Evolutionary conservation across 2,329 filamentous ascomycete genomes (phyloP), one percentile per base, ranked within the genome.

Genomic region (Juglanconis oblonga): DNA sequence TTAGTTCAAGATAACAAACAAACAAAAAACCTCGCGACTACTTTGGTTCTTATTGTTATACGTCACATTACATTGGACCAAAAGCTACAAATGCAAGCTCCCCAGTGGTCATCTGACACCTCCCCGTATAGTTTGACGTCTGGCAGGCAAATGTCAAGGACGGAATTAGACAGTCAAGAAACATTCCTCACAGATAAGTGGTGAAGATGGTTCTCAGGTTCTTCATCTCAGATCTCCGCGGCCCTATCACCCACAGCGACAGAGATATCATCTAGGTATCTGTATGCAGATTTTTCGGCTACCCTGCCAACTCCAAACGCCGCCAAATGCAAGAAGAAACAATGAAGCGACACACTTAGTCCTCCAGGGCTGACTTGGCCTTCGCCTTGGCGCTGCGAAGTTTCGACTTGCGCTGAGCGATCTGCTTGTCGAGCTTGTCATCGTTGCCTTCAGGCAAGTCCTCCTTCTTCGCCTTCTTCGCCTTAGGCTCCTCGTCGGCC

Each of bases 311-410:
- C 55, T 57, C 47, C 56, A 29, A 54, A 62, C 56, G 55, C 62
- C 59, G 29, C 53, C 29, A 50, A 57, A 64, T 65, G 55, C 52
- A 64, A 62, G 55, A 57, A 53, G 55, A 62, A 57, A 59, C 64
- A 55, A 45, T 48, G 61, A 51, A 51, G 4, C 24, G 14, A 24
- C 52, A 24, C 63, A 56, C 50, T 72, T 68, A 81, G 62, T 74
- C 72, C 42, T 81, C 79, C 66, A 79, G 69, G 32, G 79, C 76
- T 72, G 80, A 79, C 73, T 80, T 82, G 14, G 82, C 83, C 49
- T 76, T 76, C 61, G 78, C 78, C 80, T 86, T 86, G 68, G 84
- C 81, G 76, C 85, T 85, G 73, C 77, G 82, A 65, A 86, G 68
- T 67, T 78, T 80, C 11, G 79, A 72, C 76, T 86, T 86, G 65